These are phyloP conservation scores for Fomitopsis pinicola DNA, from an alignment of 1,284 basidiomycete species.

Conservation along the genomic window DNA sequence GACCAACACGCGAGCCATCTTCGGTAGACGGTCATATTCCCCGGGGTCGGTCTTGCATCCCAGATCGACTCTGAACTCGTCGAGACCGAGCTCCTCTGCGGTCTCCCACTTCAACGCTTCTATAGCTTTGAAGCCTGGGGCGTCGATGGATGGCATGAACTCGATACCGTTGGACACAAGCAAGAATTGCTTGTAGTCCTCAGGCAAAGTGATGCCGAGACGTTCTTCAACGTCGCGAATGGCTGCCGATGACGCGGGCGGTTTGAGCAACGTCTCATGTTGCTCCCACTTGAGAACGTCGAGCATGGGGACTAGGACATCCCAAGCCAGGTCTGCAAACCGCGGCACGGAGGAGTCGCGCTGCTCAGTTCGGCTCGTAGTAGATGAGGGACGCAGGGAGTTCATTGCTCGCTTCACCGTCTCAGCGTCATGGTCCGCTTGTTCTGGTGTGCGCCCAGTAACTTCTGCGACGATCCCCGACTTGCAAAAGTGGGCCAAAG, in stretches of 20 bases:
- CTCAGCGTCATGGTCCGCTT: background rate
- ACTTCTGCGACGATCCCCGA: background rate
- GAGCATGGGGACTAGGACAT: background rate
- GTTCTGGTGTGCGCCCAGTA: background rate
- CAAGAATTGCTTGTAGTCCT: background rate
- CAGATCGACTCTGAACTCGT: background rate
- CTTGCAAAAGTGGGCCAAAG: background rate
- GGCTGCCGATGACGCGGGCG: background rate
- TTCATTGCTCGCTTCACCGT: background rate
- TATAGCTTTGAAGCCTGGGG: background rate
- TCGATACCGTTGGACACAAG: conserved; percentile 1
- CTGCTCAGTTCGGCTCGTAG: background rate
- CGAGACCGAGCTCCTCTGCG: background rate
- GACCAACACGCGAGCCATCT: background rate
- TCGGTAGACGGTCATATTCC: background rate
- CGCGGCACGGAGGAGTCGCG: background rate
- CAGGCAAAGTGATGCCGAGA: background rate
- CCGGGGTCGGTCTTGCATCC: background rate
- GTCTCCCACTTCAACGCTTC: background rate
- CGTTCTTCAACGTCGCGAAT: background rate
- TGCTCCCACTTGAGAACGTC: background rate
- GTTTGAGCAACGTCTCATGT: background rate
- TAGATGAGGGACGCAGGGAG: background rate
- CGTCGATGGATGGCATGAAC: background rate
- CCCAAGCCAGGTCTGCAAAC: background rate